Evolutionary conservation across 2,329 filamentous ascomycete genomes (phyloP), one percentile per base, ranked within the genome.

Genomic region (Aspergillus sp.): DNA sequence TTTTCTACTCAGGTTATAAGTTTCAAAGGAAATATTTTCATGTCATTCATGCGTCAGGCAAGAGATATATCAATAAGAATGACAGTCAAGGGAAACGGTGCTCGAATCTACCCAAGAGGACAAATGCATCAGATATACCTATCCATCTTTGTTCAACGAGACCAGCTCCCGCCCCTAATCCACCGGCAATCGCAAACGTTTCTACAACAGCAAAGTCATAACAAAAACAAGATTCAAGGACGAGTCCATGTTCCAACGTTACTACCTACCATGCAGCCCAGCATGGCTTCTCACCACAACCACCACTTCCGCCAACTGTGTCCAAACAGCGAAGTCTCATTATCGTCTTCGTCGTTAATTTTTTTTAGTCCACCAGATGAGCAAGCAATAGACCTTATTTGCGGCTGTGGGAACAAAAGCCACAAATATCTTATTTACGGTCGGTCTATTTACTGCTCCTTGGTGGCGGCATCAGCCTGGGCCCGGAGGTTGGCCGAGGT

Each of bases 401-500:
- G 61, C 60, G 56, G 64, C 55, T 46, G 62, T 45, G 39, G 44
- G 23, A 43, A 31, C 52, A 55, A 48, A 62, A 21, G 33, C 47
- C 58, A 50, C 52, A 37, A 46, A 55, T 39, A 15, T 23, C 39
- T 55, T 51, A 39, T 56, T 52, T 33, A 57, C 43, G 61, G 63
- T 52, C 52, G 39, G 52, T 58, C 56, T 56, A 55, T 64, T 58
- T 65, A 90, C 80, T 89, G 85, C 66, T 84, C 68, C 76, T 79
- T 78, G 67, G 76, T 76, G 70, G 84, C 83, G 72, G 89, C 84
- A 72, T 93, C 91, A 76, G 88, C 91, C 85, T 95, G 91, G 70
- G 90, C 89, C 68, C 91, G 91, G 72, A 97, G 89, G 80, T 91
- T 90, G 76, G 91, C 86, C 69, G 92, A 90, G 70, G 92, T 91